Evolutionary conservation across 305 asterid genomes (phyloP).

Genomic region (Plantago coronopus): DNA sequence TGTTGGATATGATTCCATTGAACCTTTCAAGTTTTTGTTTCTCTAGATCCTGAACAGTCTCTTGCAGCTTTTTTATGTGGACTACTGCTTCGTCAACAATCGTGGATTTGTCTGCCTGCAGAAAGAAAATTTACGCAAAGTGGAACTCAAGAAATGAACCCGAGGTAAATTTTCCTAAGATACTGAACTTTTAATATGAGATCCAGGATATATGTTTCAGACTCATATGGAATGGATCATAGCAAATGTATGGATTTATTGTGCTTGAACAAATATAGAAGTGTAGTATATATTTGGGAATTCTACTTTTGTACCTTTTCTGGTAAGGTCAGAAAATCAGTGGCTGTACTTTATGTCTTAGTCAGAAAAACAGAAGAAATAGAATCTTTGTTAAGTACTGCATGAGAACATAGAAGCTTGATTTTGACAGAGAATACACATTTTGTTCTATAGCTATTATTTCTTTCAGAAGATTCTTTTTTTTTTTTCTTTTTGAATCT

Average conservation of each 20-base stretch:
- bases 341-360: slow-evolving; percentile 8
- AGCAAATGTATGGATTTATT: too few relatives aligned
- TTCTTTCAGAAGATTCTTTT: slow-evolving; percentile 25
- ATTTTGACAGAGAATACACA: slow-evolving; percentile 12
- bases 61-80: slow-evolving; percentile 31
- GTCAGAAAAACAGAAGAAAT: slow-evolving; percentile 9
- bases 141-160: background rate
- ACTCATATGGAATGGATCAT: too few relatives aligned
- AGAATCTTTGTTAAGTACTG: slow-evolving; percentile 2
- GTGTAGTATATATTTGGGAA: too few relatives aligned
- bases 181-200: too few relatives aligned
- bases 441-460: background rate
- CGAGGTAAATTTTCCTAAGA: background rate
- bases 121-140: background rate
- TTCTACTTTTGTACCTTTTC: too few relatives aligned
- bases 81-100: slow-evolving; percentile 51
- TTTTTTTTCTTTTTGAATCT: too few relatives aligned
- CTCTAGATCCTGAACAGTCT: slow-evolving; percentile 25
- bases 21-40: slow-evolving; percentile 33
- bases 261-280: too few relatives aligned
- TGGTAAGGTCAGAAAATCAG: background rate
- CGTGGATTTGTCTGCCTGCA: slow-evolving; percentile 56
- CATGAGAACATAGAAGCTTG: slow-evolving; percentile 9
- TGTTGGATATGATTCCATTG: slow-evolving; percentile 4
- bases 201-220: too few relatives aligned